Base-by-base conservation (phyloP, 345 rosid genomes). In the Linum lewisii region DNA sequence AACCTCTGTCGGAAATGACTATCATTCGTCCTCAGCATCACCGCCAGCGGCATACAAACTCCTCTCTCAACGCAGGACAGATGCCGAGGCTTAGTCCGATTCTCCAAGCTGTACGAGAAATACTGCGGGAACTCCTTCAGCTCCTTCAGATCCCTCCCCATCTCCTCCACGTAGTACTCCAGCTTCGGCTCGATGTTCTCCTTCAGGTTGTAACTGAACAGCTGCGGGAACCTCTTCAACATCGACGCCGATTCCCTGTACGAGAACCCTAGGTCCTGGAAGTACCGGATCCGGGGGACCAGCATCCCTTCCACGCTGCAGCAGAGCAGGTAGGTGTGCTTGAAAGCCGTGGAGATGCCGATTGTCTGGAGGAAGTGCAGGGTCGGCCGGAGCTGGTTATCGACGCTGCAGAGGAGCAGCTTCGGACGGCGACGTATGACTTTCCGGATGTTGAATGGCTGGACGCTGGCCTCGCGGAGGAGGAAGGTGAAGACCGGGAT, bases 101-200 rank as follows among this genome's bases (percentile, higher is more conserved):
- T 86, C 73, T 82, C 92, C 60, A 91, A 81, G 59, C 98, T 85
- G 70, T 82, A 88, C 0, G 96, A 88, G 59, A 84, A 91, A 66
- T 86, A 91, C 66, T 86, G 96, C 0, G 96, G 95, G 60, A 91
- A 91, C 70, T 84, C 86, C 49, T 60, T 77, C 60, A 91, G 26
- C 45, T 88, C 98, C 66, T 80, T 91, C 79, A 81, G 81, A 60
- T 82, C 89, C 74, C 95, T 82, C 56, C 84, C 88, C 96, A 91
- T 85, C 74, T 85, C 98, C 72, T 72, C 84, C 60, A 78, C 75
- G 65, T 85, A 72, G 60, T 91, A 87, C 21, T 79, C 71, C 60
- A 84, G 56, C 60, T 85, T 91, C 2, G 85, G 89, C 73, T 88
- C 95, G 58, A 82, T 70, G 54, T 84, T 88, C 25, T 75, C 88